Evolutionary conservation across 106 monocot genomes (phyloP).

Genomic region (Ottelia alismoides): DNA sequence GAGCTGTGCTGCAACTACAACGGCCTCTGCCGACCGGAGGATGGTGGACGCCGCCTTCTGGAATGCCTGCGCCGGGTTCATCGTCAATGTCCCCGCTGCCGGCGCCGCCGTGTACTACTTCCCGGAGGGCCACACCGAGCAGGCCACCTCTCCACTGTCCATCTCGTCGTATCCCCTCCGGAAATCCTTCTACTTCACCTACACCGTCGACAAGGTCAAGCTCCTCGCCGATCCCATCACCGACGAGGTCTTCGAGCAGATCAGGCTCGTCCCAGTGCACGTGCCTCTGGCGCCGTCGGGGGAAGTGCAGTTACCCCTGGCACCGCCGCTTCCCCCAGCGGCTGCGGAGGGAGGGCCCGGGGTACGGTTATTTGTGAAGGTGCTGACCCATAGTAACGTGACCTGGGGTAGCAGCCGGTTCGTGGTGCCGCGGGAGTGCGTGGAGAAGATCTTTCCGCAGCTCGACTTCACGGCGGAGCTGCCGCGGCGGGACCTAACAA

Average conservation of each 20-base stretch:
- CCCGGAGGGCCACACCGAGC: too few species aligned
- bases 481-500: constrained; percentile 28
- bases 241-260: too few species aligned
- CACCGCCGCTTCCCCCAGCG: background rate
- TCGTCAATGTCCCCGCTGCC: too few species aligned
- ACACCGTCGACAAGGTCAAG: too few species aligned
- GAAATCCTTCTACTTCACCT: background rate
- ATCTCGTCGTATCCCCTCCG: background rate
- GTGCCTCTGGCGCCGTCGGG: too few species aligned
- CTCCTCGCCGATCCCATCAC: too few species aligned
- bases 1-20: too few species aligned
- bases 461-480: constrained; percentile 27
- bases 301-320: background rate
- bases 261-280: too few species aligned
- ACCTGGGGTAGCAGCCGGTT: constrained; percentile 75
- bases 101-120: too few species aligned
- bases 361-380: constrained; percentile 25
- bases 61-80: constrained; percentile 8
- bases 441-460: constrained; percentile 42
- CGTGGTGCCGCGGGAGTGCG: constrained; percentile 58
- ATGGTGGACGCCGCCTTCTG: constrained; percentile 1
- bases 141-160: too few species aligned
- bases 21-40: too few species aligned
- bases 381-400: constrained; percentile 60
- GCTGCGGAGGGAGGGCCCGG: too few species aligned